A percentile compares a stretch with the other conserved stretches of the same genome.
Evolutionary conservation across 495 filamentous ascomycete genomes (phyloP).

Genomic region (Pyronema omphalodes): DNA sequence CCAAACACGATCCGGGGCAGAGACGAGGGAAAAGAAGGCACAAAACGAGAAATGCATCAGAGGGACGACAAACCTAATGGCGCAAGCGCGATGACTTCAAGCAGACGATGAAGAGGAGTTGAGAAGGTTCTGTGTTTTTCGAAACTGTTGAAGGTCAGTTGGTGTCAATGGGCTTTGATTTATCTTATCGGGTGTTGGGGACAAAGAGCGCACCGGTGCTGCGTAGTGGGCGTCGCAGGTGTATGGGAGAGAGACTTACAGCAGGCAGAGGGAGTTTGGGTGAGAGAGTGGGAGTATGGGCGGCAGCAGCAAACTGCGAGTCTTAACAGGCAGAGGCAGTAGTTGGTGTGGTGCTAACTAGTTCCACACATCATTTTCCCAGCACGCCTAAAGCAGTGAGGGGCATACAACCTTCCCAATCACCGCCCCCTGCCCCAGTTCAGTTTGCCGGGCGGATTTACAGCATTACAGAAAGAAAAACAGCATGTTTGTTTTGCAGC

Average conservation of each 20-base stretch:
- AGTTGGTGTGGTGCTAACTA: background rate
- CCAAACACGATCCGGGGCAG: background rate
- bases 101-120: conserved; percentile 11
- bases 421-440: background rate
- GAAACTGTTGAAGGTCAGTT: conserved; percentile 10
- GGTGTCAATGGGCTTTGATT: conserved; percentile 6
- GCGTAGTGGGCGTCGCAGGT: conserved; percentile 7
- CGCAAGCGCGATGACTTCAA: conserved; percentile 8
- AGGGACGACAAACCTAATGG: conserved; percentile 19
- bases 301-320: background rate
- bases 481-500: background rate
- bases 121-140: conserved; percentile 20
- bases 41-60: conserved; percentile 9
- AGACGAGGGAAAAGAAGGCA: background rate
- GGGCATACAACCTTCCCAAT: background rate
- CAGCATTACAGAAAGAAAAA: background rate
- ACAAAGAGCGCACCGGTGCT: conserved; percentile 3
- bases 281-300: conserved; percentile 18
- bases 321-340: background rate
- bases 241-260: conserved; percentile 20
- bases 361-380: background rate
- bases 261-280: conserved; percentile 13
- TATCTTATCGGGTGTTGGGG: conserved; percentile 20
- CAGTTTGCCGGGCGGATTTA: background rate
- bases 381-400: background rate